Conservation (phyloP, 768 basidiomycete genomes). For the Nidularia pulvinata region DNA sequence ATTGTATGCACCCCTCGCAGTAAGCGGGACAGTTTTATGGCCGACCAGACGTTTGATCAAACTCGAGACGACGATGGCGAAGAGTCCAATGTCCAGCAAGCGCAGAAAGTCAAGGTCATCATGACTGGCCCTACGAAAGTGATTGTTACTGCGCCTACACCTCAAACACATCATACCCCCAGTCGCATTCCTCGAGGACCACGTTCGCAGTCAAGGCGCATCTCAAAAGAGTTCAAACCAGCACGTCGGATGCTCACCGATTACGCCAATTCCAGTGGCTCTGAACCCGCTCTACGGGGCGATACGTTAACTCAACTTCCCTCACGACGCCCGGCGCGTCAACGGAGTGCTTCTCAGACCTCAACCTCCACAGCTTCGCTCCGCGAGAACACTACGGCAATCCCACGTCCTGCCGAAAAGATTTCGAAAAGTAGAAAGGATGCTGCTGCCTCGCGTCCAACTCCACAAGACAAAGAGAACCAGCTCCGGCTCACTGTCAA, state of each 20-base stretch:
- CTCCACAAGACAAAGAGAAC: conserved; percentile 36
- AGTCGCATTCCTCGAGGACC: conserved; percentile 43
- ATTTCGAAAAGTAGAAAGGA: conserved; percentile 9
- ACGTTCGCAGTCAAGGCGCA: conserved; percentile 26
- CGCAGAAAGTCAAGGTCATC: conserved; percentile 36
- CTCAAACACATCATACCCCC: conserved; percentile 27
- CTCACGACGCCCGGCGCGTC: conserved; percentile 20
- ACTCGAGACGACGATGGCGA: conserved; percentile 4
- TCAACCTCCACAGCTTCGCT: conserved; percentile 15
- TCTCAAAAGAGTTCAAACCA: conserved; percentile 17
- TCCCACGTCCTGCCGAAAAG: conserved; percentile 10
- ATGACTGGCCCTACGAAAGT: conserved; percentile 50
- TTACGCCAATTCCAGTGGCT: conserved; percentile 14
- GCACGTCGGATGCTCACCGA: conserved; percentile 23
- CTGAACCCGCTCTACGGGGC: conserved; percentile 1
- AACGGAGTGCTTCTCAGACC: conserved; percentile 20
- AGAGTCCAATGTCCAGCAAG: not conserved
- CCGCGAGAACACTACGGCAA: conserved; percentile 7
- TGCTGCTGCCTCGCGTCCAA: conserved; percentile 2
- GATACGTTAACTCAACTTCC: conserved; percentile 31
- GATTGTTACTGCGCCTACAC: conserved; percentile 55
- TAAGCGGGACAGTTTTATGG: not conserved
- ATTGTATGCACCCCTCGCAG: not conserved
- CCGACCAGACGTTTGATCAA: not conserved
- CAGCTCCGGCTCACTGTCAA: conserved; percentile 27